Base-by-base conservation (phyloP, 2,329 filamentous ascomycete species). In the Madurella fahalii region DNA sequence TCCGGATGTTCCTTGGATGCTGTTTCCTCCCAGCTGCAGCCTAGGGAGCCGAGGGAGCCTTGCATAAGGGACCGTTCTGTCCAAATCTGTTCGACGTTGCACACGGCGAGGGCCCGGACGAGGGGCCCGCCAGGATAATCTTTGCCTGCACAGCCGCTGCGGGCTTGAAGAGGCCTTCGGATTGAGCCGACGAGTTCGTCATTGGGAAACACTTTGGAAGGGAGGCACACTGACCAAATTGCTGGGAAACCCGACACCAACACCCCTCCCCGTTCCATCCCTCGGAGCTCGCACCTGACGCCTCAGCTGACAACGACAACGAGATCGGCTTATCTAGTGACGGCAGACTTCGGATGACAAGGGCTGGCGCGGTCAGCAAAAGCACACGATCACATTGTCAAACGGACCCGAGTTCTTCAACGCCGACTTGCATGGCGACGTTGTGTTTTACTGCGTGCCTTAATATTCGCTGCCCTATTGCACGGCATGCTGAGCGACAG, bases 211-310 rank as follows among this genome's bases (percentile, higher is more conserved):
- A 37, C 13, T 15, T 15, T 9, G 34, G 13, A 37, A 37, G 34
- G 34, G 43, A 37, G 17, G 37, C 20, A 31, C 34, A 16, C 34
- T 42, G 34, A n/a, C 52, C 52, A 25, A 37, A 41, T 20, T 13
- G 37, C 18, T 47, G 48, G 41, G 40, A 51, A 39, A n/a, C 16
- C 32, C 34, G 34, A 37, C 4, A 37, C 13, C 9, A 12, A 15
- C 11, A 37, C 9, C 34, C 34, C 11, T 15, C 9, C 34, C 9
- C 4, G n/a, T n/a, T 9, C 34, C 25, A 32, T n/a, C 25, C 25
- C 20, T n/a, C 18, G n/a, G 30, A 53, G 12, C 52, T 32, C 34
- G 53, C 53, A 55, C 53, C 47, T 55, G 53, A 55, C 48, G 18
- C 17, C 20, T 52, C 53, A 55, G 53, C 48, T 55, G 53, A 52